Conservation (phyloP, 345 rosid species). For the Pistacia atlantica region DNA sequence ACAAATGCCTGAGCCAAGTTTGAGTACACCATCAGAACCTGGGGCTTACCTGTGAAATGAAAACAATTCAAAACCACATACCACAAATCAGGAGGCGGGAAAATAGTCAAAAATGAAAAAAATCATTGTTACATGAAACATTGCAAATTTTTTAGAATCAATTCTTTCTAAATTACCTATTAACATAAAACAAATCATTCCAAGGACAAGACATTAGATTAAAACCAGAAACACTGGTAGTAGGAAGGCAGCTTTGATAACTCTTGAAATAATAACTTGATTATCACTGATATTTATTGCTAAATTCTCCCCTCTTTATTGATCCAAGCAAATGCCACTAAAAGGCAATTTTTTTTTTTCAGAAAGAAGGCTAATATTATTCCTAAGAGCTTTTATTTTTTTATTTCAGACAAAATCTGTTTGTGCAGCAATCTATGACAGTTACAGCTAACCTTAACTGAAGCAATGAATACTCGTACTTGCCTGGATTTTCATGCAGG, state of each 20-base stretch:
- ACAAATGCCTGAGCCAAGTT: constrained; percentile 78
- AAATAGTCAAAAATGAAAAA: neutral
- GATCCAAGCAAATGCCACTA: neutral
- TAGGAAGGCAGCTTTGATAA: neutral
- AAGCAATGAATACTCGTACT: constrained; percentile 16
- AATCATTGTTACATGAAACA: neutral
- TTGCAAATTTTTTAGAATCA: neutral
- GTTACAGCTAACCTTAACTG: constrained; percentile 3
- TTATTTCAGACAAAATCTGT: neutral
- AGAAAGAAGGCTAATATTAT: neutral
- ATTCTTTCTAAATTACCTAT: neutral
- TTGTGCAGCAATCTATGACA: neutral
- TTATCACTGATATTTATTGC: too few relatives aligned
- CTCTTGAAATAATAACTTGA: neutral
- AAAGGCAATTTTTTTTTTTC: neutral
- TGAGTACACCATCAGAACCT: constrained; percentile 80
- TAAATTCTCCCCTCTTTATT: too few relatives aligned
- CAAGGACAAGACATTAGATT: too few relatives aligned
- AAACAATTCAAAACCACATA: constrained; percentile 9
- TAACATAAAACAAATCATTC: too few relatives aligned
- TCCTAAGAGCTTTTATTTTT: neutral
- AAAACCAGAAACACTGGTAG: too few relatives aligned
- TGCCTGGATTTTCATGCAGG: constrained; percentile 90
- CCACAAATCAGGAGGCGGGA: neutral
- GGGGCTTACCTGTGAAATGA: constrained; percentile 61